Conservation (phyloP, 345 rosid genomes). For the Citrus hindsii region DNA sequence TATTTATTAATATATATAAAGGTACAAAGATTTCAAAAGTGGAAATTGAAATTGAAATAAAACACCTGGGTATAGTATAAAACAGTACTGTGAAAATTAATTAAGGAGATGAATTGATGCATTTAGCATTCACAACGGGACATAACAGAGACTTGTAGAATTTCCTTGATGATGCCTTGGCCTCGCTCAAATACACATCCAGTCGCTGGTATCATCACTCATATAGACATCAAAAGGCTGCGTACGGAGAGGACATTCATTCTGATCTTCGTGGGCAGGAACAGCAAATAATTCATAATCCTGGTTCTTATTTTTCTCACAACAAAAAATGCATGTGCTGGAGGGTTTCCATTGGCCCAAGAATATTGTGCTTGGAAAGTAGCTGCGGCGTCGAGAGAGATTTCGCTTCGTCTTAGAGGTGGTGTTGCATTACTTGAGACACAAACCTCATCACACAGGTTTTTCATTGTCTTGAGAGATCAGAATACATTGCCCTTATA, state of each 20-base stretch:
- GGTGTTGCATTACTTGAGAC: slow-evolving; percentile 16
- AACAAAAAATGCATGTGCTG: neutral
- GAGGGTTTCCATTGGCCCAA: neutral
- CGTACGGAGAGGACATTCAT: slow-evolving; percentile 19
- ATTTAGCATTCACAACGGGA: neutral
- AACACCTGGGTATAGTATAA: too few species aligned
- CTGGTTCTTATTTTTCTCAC: slow-evolving; percentile 2
- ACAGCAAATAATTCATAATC: slow-evolving; percentile 1
- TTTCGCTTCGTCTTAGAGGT: neutral
- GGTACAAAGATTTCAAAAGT: too few species aligned
- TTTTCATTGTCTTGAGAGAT: slow-evolving; percentile 37
- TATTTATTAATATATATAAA: too few species aligned
- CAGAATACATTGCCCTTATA: slow-evolving; percentile 25
- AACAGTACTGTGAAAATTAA: too few species aligned
- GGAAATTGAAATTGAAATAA: too few species aligned
- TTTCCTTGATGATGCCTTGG: neutral
- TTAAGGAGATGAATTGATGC: neutral
- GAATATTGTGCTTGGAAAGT: neutral
- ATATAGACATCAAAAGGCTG: slow-evolving; percentile 16
- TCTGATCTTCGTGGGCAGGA: slow-evolving; percentile 28
- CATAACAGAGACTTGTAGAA: neutral
- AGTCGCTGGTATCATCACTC: slow-evolving; percentile 42
- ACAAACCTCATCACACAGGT: slow-evolving; percentile 36
- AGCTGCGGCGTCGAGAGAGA: slow-evolving; percentile 22
- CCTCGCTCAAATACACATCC: slow-evolving; percentile 31